Conservation (phyloP, 257 asterid genomes). For the Penstemon barbatus region DNA sequence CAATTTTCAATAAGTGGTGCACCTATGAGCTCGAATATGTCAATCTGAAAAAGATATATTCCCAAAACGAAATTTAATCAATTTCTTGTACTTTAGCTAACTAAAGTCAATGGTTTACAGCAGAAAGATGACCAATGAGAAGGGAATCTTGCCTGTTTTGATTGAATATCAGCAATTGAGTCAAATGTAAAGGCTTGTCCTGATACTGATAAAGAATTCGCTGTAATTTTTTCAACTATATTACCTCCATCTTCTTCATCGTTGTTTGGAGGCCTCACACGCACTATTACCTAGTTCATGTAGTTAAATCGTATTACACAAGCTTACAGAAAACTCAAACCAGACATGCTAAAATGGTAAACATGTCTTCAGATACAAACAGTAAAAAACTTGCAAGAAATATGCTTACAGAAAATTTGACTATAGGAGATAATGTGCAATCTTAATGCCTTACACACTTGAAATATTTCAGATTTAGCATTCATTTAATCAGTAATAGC, state of each 20-base stretch:
- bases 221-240: slow-evolving; percentile 61
- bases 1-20: slow-evolving; percentile 96
- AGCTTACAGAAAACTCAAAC: slow-evolving; percentile 12
- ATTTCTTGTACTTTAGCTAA: slow-evolving; percentile 1
- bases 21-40: slow-evolving; percentile 89
- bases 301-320: slow-evolving; percentile 18
- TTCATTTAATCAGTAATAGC: neutral
- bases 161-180: slow-evolving; percentile 73
- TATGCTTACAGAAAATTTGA: slow-evolving; percentile 2
- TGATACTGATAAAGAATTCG: slow-evolving; percentile 70
- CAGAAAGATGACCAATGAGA: slow-evolving; percentile 1
- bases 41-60: slow-evolving; percentile 53
- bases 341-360: slow-evolving; percentile 7
- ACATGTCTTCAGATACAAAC: slow-evolving; percentile 17
- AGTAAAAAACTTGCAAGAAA: slow-evolving; percentile 2
- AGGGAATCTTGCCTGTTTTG: slow-evolving; percentile 70
- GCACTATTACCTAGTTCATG: slow-evolving; percentile 68
- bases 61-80: slow-evolving; percentile 27
- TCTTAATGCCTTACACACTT: neutral
- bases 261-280: slow-evolving; percentile 83
- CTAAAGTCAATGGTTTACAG: neutral
- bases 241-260: slow-evolving; percentile 75
- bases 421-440: neutral
- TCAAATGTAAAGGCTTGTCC: slow-evolving; percentile 86
- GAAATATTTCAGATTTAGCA: neutral